Conservation (phyloP, 768 basidiomycete genomes). For the Leccinum boreale region DNA sequence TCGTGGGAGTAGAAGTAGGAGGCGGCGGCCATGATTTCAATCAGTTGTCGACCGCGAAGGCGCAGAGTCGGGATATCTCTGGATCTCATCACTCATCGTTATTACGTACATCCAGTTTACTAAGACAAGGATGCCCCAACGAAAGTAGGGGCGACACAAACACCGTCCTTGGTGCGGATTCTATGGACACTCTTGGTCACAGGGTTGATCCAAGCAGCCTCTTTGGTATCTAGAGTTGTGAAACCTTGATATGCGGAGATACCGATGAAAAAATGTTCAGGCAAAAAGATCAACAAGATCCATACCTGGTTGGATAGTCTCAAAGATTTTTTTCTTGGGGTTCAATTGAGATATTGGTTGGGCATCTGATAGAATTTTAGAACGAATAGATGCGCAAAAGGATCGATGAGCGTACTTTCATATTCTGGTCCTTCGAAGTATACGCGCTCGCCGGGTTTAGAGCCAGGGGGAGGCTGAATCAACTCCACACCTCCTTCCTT, state of each 20-base stretch:
- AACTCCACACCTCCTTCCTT: constrained; percentile 90
- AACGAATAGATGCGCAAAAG: background rate
- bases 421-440: constrained; percentile 93
- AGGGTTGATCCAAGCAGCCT: constrained; percentile 90
- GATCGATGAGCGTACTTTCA: constrained; percentile 52
- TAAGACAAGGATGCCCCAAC: constrained; percentile 93
- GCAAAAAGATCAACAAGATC: background rate
- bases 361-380: constrained; percentile 38
- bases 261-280: background rate
- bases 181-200: constrained; percentile 72
- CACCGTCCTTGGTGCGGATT: constrained; percentile 83
- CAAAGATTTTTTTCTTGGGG: constrained; percentile 99
- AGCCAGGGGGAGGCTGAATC: constrained; percentile 80
- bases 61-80: no score
- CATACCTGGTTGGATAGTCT: constrained; percentile 88
- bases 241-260: constrained; percentile 51
- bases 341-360: constrained; percentile 82
- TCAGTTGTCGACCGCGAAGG: no score
- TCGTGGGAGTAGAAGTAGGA: constrained; percentile 44
- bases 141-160: constrained; percentile 76
- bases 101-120: constrained; percentile 14
- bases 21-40: no score
- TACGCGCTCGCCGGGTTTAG: constrained; percentile 88
- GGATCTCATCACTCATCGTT: background rate
- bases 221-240: constrained; percentile 75